Percentiles rank a stretch among this genome's conserved stretches.
Evolutionary conservation across 1,284 basidiomycete genomes (phyloP).

Genomic region (Meira nashicola): DNA sequence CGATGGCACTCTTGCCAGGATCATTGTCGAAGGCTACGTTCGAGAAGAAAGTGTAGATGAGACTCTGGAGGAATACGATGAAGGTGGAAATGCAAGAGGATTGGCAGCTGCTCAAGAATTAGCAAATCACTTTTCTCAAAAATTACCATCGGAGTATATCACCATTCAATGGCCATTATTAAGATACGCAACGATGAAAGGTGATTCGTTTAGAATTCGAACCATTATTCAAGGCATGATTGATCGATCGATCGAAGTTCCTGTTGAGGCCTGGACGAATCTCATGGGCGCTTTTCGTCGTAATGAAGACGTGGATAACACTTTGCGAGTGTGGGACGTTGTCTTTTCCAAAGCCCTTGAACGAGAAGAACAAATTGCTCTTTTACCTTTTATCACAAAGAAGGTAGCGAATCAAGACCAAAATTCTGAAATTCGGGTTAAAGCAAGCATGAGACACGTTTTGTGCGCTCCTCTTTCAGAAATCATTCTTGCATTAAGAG

Average conservation of each 20-base stretch:
- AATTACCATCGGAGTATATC: background rate
- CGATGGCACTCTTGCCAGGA: conserved; percentile 66
- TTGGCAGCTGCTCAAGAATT: no score
- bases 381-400: no score
- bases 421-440: background rate
- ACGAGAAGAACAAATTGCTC: background rate
- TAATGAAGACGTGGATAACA: background rate
- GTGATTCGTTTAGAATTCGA: background rate
- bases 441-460: conserved; percentile 56
- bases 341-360: background rate
- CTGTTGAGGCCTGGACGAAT: background rate
- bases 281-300: conserved; percentile 4
- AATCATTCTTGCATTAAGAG: conserved; percentile 64
- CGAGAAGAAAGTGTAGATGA: conserved; percentile 15
- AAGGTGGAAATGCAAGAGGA: background rate
- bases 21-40: conserved; percentile 57
- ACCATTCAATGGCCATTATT: background rate
- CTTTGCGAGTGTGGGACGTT: background rate
- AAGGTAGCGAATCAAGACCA: no score
- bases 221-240: background rate
- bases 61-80: background rate
- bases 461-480: conserved; percentile 78
- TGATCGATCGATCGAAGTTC: background rate
- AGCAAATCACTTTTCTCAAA: conserved; percentile 57
- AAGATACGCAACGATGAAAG: background rate